Percentiles rank a stretch among this genome's conserved stretches.
phyloP scores from a whole-genome alignment of 2,329 filamentous ascomycete species.

The Dactylellina leptospora region DNA sequence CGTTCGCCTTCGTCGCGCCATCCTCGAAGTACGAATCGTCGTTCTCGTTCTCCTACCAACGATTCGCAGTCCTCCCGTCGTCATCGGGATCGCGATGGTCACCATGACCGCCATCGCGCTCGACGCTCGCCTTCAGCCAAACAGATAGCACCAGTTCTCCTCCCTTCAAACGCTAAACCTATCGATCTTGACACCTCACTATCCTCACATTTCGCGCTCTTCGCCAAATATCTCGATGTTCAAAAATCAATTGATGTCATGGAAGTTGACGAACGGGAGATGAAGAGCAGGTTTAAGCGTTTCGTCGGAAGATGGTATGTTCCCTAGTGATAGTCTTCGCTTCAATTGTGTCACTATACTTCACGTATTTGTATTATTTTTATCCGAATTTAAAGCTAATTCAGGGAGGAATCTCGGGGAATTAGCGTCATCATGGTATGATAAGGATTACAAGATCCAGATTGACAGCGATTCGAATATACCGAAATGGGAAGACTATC shows the following conservation, averaged over 20 bases:
- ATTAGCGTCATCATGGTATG: slow-evolving; percentile 91
- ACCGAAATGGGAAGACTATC: slow-evolving; percentile 51
- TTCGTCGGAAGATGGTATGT: slow-evolving; percentile 85
- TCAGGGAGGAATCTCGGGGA: slow-evolving; percentile 78
- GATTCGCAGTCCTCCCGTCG: slow-evolving; percentile 29
- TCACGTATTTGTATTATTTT: slow-evolving; percentile 12
- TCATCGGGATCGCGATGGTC: slow-evolving; percentile 18
- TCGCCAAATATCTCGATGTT: slow-evolving; percentile 87
- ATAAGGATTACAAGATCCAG: slow-evolving; percentile 72
- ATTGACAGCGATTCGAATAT: slow-evolving; percentile 57
- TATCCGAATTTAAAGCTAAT: slow-evolving; percentile 61
- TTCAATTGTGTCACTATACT: neutral
- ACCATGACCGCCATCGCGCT: slow-evolving; percentile 54
- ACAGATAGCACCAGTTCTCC: slow-evolving; percentile 54
- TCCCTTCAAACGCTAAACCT: slow-evolving; percentile 69
- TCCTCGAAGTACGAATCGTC: slow-evolving; percentile 8
- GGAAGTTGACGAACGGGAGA: slow-evolving; percentile 74
- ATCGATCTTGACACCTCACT: slow-evolving; percentile 73
- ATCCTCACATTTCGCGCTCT: slow-evolving; percentile 59
- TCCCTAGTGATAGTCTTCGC: neutral
- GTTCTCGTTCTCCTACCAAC: slow-evolving; percentile 42
- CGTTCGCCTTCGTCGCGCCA: slow-evolving; percentile 3
- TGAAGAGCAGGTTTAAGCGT: slow-evolving; percentile 88
- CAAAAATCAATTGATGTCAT: slow-evolving; percentile 80
- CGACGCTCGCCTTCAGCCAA: slow-evolving; percentile 56